Percentiles rank a stretch among this genome's conserved stretches.
Evolutionary conservation across 257 asterid species (phyloP).

Genomic region (Rhazya stricta): DNA sequence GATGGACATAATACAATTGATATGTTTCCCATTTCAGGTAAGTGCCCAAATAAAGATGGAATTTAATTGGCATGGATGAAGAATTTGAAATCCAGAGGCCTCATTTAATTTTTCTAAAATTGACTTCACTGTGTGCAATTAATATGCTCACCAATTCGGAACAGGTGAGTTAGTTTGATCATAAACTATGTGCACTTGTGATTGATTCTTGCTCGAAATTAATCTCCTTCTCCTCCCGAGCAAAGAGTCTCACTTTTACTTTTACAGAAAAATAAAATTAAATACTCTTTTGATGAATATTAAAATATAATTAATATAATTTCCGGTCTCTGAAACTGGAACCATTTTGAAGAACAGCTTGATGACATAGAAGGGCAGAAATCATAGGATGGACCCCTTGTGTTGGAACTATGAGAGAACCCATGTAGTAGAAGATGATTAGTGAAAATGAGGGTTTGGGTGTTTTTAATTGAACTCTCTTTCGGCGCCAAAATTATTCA

Average conservation of each 20-base stretch:
- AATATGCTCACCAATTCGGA: not conserved
- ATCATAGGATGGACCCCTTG: not conserved
- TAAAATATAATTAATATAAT: too few species aligned
- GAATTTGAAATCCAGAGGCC: not conserved
- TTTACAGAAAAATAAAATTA: too few species aligned
- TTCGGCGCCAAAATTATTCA: constrained; percentile 11
- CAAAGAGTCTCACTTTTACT: too few species aligned
- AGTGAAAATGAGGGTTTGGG: not conserved
- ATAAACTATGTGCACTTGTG: too few species aligned
- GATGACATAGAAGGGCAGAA: not conserved
- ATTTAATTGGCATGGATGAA: not conserved
- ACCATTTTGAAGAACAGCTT: not conserved
- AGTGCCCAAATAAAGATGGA: not conserved
- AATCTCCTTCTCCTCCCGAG: too few species aligned
- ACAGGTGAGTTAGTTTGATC: not conserved
- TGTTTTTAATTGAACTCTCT: not conserved
- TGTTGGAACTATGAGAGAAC: not conserved
- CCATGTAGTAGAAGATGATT: not conserved
- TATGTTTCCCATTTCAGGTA: not conserved
- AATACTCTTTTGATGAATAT: too few species aligned
- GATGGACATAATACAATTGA: not conserved
- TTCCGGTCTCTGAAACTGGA: not conserved
- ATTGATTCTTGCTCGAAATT: too few species aligned
- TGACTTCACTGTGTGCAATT: not conserved
- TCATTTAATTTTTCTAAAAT: not conserved